Evolutionary conservation across 2,329 filamentous ascomycete genomes (phyloP).

Genomic region (Myrmaecium sp.): DNA sequence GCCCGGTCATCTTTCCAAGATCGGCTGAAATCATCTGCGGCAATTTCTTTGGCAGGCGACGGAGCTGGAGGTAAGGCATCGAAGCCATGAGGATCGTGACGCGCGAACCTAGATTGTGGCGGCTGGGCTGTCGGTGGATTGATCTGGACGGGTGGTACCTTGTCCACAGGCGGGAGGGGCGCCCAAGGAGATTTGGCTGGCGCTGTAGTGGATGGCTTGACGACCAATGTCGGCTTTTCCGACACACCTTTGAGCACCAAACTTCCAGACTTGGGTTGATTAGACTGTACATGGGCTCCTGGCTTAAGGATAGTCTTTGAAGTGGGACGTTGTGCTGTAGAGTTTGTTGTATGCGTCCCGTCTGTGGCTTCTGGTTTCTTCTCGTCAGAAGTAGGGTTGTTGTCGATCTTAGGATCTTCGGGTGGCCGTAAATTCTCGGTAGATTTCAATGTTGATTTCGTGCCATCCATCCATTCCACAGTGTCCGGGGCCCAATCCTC

Average conservation of each 20-base stretch:
- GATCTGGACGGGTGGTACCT: constrained; percentile 50
- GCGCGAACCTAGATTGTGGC: constrained; percentile 30
- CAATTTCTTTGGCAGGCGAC: constrained; percentile 59
- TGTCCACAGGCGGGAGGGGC: constrained; percentile 67
- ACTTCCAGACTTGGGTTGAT: constrained; percentile 32
- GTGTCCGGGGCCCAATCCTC: constrained; percentile 76
- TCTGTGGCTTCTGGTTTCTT: no score
- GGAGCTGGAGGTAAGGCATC: constrained; percentile 37
- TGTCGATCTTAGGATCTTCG: no score
- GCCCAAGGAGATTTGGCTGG: constrained; percentile 89
- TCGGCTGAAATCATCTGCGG: constrained; percentile 83
- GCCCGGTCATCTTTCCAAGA: constrained; percentile 60
- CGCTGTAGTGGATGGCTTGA: constrained; percentile 51
- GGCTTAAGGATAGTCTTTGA: constrained; percentile 34
- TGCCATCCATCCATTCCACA: constrained; percentile 78
- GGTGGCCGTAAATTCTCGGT: constrained; percentile 23
- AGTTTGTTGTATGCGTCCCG: not conserved
- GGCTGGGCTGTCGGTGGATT: constrained; percentile 33
- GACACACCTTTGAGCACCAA: constrained; percentile 49
- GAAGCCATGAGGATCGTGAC: constrained; percentile 38
- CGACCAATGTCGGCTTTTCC: constrained; percentile 56
- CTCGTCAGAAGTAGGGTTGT: no score
- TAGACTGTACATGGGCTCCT: constrained; percentile 19
- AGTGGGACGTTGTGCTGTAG: constrained; percentile 6
- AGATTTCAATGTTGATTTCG: constrained; percentile 58